A percentile compares a stretch with the other conserved stretches of the same genome.
These are phyloP conservation scores for Kwoniella dendrophila DNA, from an alignment of 768 basidiomycete species.

Conservation along the genomic window DNA sequence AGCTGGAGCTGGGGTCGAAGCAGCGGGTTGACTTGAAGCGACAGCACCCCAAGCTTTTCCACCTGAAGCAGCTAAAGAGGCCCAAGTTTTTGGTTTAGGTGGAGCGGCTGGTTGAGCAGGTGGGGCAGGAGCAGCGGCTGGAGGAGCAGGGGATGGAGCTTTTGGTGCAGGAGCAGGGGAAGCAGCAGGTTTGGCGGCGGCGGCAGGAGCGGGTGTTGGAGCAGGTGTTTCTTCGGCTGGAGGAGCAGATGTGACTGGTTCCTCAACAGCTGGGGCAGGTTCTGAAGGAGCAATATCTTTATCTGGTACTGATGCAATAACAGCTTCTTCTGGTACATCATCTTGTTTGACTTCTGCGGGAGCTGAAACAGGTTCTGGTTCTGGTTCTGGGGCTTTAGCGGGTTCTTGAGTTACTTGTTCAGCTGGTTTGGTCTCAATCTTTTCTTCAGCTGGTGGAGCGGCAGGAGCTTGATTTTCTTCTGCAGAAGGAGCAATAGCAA, in stretches of 20 bases:
- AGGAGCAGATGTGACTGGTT: slow-evolving; percentile 38
- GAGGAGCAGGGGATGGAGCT: slow-evolving; percentile 55
- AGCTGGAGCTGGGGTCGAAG: slow-evolving; percentile 33
- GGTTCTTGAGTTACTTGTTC: slow-evolving; percentile 21
- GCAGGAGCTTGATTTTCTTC: slow-evolving; percentile 16
- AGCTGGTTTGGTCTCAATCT: slow-evolving; percentile 5
- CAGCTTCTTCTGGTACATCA: slow-evolving; percentile 40
- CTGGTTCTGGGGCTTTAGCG: slow-evolving; percentile 23
- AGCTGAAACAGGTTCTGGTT: slow-evolving; percentile 53
- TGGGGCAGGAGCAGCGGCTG: slow-evolving; percentile 57
- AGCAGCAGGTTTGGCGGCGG: slow-evolving; percentile 30
- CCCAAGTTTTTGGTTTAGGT: slow-evolving; percentile 78
- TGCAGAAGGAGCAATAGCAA: slow-evolving; percentile 18
- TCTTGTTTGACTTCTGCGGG: slow-evolving; percentile 56
- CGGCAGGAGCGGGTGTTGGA: slow-evolving; percentile 25
- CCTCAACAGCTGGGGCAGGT: slow-evolving; percentile 49
- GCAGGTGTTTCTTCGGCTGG: slow-evolving; percentile 20
- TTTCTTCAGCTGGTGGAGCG: slow-evolving; percentile 14
- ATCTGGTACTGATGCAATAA: slow-evolving; percentile 43
- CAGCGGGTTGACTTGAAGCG: slow-evolving; percentile 64
- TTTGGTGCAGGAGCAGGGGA: slow-evolving; percentile 30
- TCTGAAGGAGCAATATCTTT: slow-evolving; percentile 42
- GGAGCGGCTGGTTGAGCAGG: slow-evolving; percentile 57
- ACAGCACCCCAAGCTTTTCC: slow-evolving; percentile 82
- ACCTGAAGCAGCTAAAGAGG: slow-evolving; percentile 76